Base-by-base conservation (phyloP, 164 flowering plant genomes). In the grape (Vitis vinifera) region DNA sequence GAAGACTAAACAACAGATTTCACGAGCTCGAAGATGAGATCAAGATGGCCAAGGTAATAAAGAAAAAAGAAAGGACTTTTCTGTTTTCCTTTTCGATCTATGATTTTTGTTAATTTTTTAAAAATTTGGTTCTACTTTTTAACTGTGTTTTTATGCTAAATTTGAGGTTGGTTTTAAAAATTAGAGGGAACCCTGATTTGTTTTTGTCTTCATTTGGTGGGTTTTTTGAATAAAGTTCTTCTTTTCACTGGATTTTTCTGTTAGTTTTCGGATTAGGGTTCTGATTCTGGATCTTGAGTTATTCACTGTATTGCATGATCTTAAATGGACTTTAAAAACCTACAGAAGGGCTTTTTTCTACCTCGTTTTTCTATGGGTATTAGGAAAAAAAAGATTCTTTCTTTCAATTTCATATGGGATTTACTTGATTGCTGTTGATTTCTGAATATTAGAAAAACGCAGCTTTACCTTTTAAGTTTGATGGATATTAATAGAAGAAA, bases 21-120 rank as follows among this genome's bases (percentile, higher is more conserved):
- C 98, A 91, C 80, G 99, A 95, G 60, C 89, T 95, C n/a, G 85
- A 89, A 15, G 99, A 93, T 55, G 98, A 93, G 68, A 93, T 95
- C 81, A 95, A 80, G 77, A 30, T 77, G 5, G 84, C 91, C 53
- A 91, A 90, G 94, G 99, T 92, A 74, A 27, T n/a, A 37, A 37
- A 37, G 7, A 37, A 37, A 37, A 37, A 37, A 37, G 44, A 37
- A 6, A 37, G 7, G 4, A 37, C 6, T 8, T 58, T 27, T 56
- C 10, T 4, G 8, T 55, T 9, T 66, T 9, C 8, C 17, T 9
- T 31, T 55, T 47, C 13, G 44, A 11, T 13, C 37, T 55, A 53
- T 12, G n/a, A 13, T 27, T 55, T 23, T 14, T 30, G 47, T 37
- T 11, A 5, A 23, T 16, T 8, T 11, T 15, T 55, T 16, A 31